phyloP scores from a whole-genome alignment of 257 asterid species.

The Ophiorrhiza pumila region DNA sequence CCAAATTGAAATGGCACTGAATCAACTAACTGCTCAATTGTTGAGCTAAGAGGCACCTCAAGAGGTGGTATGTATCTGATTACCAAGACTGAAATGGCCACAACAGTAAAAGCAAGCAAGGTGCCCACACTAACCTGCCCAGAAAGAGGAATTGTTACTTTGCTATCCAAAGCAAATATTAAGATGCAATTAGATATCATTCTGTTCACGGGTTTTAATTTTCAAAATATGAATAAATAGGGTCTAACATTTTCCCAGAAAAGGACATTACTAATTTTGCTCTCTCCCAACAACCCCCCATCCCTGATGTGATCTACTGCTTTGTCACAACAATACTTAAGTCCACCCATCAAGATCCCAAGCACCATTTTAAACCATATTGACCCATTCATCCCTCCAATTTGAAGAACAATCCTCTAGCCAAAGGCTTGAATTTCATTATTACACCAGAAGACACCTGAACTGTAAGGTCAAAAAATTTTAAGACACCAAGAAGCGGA shows the following conservation, averaged over 20 bases:
- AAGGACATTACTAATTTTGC: too few relatives aligned
- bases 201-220: background rate
- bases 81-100: conserved; percentile 36
- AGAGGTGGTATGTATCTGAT: conserved; percentile 37
- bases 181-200: background rate
- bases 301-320: background rate
- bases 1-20: conserved; percentile 11
- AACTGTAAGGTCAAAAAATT: too few relatives aligned
- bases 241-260: background rate
- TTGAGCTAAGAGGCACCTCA: conserved; percentile 15
- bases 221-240: background rate
- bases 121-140: conserved; percentile 45
- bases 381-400: background rate
- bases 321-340: background rate
- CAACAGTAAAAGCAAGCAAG: conserved; percentile 37
- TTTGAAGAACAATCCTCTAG: background rate
- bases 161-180: background rate
- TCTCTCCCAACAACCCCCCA: background rate
- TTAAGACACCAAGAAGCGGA: background rate
- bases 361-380: background rate
- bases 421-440: too few relatives aligned
- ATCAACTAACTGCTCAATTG: conserved; percentile 13
- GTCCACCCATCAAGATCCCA: background rate
- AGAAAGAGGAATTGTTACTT: conserved; percentile 1
- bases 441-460: too few relatives aligned